A percentile compares a stretch with the other conserved stretches of the same genome.
phyloP scores from a whole-genome alignment of 169 alveolate species.

The Eimeria tenella region DNA sequence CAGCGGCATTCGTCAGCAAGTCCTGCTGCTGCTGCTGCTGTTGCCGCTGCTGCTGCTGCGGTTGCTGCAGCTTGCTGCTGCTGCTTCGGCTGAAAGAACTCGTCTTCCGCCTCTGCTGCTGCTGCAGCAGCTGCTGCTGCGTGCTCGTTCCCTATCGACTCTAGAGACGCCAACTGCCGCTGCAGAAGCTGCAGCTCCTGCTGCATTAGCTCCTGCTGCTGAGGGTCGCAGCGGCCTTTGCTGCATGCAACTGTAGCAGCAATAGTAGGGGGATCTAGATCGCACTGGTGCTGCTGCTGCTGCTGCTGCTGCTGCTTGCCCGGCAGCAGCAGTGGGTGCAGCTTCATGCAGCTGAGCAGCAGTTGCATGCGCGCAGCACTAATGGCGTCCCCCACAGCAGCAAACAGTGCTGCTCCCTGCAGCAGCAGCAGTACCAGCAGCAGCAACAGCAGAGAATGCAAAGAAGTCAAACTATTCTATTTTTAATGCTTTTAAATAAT shows the following conservation, averaged over 20 bases:
- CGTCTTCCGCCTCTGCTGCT: neutral
- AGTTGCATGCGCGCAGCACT: constrained; percentile 74
- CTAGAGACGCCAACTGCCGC: neutral
- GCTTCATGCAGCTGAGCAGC: constrained; percentile 61
- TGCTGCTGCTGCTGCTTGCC: constrained; percentile 33
- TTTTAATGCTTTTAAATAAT: too few relatives aligned
- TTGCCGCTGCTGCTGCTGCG: constrained; percentile 60
- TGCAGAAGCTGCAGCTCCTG: constrained; percentile 57
- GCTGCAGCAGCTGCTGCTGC: constrained; percentile 61
- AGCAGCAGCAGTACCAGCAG: constrained; percentile 60
- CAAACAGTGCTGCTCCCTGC: constrained; percentile 76
- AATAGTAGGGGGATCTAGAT: constrained; percentile 39
- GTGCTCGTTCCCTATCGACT: constrained; percentile 11
- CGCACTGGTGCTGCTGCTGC: constrained; percentile 62
- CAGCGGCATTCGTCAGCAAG: constrained; percentile 40
- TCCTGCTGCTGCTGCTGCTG: constrained; percentile 38
- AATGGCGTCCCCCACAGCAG: constrained; percentile 71
- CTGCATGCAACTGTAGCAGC: constrained; percentile 55
- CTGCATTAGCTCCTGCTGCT: constrained; percentile 42
- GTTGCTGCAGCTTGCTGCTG: constrained; percentile 3
- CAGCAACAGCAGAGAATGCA: constrained; percentile 8
- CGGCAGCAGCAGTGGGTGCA: constrained; percentile 41
- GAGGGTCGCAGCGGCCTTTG: constrained; percentile 56
- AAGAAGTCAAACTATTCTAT: too few relatives aligned
- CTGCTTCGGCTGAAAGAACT: neutral